A percentile compares a stretch with the other conserved stretches of the same genome.
Evolutionary conservation across 106 monocot genomes (phyloP).

Genomic region (Phalaenopsis equestris): DNA sequence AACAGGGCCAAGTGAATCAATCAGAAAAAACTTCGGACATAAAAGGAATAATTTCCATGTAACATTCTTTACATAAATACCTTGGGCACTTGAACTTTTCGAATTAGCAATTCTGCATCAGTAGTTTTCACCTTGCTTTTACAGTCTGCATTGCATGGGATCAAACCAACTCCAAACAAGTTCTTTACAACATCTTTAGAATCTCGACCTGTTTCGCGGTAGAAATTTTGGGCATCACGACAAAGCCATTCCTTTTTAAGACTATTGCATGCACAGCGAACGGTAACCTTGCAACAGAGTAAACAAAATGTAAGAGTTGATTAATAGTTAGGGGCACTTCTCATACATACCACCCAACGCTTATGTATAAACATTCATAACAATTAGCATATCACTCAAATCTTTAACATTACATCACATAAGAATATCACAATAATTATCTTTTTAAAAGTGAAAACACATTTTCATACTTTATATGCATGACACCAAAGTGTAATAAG

Average conservation of each 20-base stretch:
- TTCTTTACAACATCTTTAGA: conserved; percentile 53
- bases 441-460: no score
- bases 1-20: no score
- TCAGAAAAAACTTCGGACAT: no score
- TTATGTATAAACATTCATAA: no score
- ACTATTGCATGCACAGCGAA: conserved; percentile 67
- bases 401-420: no score
- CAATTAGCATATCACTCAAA: no score
- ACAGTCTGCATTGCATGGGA: conserved; percentile 69
- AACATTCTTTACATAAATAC: conserved; percentile 14
- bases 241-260: conserved; percentile 77
- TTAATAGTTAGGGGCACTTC: no score
- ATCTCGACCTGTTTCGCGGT: conserved; percentile 44
- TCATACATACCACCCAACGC: no score
- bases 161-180: conserved; percentile 71
- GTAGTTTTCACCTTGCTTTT: conserved; percentile 34
- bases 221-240: conserved; percentile 46
- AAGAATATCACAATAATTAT: no score
- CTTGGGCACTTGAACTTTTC: conserved; percentile 42
- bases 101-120: conserved; percentile 64
- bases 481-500: no score
- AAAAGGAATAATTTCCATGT: background rate
- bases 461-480: no score
- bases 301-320: background rate
- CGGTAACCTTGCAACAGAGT: conserved; percentile 41